Conservation (phyloP, 2,329 filamentous ascomycete species). For the Cercospora brassicicola region DNA sequence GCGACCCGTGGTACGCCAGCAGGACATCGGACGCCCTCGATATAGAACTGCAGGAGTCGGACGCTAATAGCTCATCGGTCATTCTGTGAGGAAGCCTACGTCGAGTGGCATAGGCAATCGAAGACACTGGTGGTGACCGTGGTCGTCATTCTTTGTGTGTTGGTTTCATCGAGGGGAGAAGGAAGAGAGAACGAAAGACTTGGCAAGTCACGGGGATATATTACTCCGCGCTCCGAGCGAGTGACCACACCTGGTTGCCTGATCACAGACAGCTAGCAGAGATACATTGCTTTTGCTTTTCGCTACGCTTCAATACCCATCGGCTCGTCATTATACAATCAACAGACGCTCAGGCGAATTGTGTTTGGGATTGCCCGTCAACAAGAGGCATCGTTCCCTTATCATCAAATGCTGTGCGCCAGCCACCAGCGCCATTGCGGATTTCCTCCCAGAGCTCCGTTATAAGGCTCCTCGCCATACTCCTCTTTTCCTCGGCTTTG, state of each 20-base stretch:
- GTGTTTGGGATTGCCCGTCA: neutral
- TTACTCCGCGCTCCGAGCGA: neutral
- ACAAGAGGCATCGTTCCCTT: neutral
- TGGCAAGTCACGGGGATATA: neutral
- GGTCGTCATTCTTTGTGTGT: neutral
- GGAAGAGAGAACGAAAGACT: neutral
- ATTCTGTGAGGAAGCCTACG: too few species aligned
- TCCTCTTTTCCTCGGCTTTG: too few species aligned
- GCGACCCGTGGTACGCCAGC: neutral
- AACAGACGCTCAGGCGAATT: neutral
- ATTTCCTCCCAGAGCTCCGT: too few species aligned
- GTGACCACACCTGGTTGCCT: neutral
- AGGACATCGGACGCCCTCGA: neutral
- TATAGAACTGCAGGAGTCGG: neutral
- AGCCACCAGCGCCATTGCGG: too few species aligned
- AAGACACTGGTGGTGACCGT: neutral
- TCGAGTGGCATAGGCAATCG: neutral
- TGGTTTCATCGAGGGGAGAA: neutral
- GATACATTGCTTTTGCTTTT: neutral
- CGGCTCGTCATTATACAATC: neutral
- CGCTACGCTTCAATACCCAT: neutral
- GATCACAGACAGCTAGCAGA: neutral
- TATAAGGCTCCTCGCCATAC: too few species aligned
- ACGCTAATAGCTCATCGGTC: neutral
- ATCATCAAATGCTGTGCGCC: neutral